Evolutionary conservation across 2,329 filamentous ascomycete genomes (phyloP), one percentile per base, ranked within the genome.

Genomic region (Intubia oerlemansii): DNA sequence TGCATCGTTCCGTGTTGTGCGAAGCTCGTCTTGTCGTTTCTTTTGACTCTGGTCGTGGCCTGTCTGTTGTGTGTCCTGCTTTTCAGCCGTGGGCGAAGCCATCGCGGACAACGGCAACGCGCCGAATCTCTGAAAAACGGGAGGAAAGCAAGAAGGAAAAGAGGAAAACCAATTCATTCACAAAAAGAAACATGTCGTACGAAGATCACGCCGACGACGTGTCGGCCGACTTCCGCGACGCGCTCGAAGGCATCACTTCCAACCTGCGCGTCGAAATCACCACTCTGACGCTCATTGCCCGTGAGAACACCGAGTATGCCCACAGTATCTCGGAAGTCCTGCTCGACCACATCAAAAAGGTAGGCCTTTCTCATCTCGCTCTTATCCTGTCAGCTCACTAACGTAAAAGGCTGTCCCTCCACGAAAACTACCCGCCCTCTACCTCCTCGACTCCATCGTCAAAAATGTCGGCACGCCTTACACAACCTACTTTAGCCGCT

Each of bases 391-490:
- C 14, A 24, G 10, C 17, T 8, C 21, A 12, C 23, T 47, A 34
- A 47, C 41, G 6, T 8, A 4, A 14, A 52, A 98, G 88, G 80
- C 77, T 31, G 68, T 81, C 25, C 82, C 88, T 22, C 65, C 70
- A 35, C 84, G 82, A 50, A 98, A 95, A 46, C 59, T 98, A 3
- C 84, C 88, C 12, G 81, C 88, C n/a, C 63, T 98, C 17, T 98
- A 95, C 53, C 80, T 98, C 39, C 73, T 98, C 45, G 88, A 98
- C 53, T 95, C 85, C 11, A 85, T 98, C 36, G 84, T 91, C 46
- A 98, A 98, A 53, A 95, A 98, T 57, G 82, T 98, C 36, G 88
- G 88, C 35, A 93, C 85, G 1, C 88, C 88, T 7, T 98, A 98
- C 51, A 95, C 85, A 0, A 62, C 95, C 10, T 95, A 92, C 49